Evolutionary conservation across 2,329 filamentous ascomycete species (phyloP), one percentile per base, ranked within the genome.

Genomic region (Penicillium glabrum): DNA sequence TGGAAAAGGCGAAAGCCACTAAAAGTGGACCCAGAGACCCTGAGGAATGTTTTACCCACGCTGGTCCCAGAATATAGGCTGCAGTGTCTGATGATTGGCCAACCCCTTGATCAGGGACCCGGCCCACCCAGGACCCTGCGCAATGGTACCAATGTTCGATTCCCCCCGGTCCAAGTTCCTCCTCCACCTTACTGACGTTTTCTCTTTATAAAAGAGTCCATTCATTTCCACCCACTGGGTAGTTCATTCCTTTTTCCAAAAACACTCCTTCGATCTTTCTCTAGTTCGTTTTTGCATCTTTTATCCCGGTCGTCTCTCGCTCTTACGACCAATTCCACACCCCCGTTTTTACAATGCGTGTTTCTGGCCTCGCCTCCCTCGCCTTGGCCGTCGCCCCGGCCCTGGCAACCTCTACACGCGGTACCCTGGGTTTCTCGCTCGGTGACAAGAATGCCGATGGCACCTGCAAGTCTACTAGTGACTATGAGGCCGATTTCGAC

Each of bases 401-500:
- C 46, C 70, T 81, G 43, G 80, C 35, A 9, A 19, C 82, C 43
- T 75, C 79, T 31, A 81, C 81, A 37, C 75, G 75, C 35, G 86
- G 86, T 50, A 80, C 72, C 29, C 76, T 89, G 58, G 88, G 88
- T 51, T 89, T 89, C 67, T 81, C 87, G 14, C 78, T 90, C 13
- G 88, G 88, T 58, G 83, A 86, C 66, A 86, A 88, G 71, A 83
- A 83, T 61, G 54, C 80, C 24, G 83, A 86, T 65, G 83, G 81
- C 43, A 73, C 70, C 41, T 90, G 88, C 82, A 90, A 90, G 75
- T 75, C 75, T 37, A 76, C 79, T 44, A 69, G 73, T 46, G 87
- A 90, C 73, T 90, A 88, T 73, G 81, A 84, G 64, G 77, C 76
- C 49, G 88, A 90, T 71, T 88, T 90, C 71, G 80, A 85, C 54